Evolutionary conservation across 306 rosid species (phyloP), one percentile per base, ranked within the genome.

Genomic region (Cicer yamashitae): DNA sequence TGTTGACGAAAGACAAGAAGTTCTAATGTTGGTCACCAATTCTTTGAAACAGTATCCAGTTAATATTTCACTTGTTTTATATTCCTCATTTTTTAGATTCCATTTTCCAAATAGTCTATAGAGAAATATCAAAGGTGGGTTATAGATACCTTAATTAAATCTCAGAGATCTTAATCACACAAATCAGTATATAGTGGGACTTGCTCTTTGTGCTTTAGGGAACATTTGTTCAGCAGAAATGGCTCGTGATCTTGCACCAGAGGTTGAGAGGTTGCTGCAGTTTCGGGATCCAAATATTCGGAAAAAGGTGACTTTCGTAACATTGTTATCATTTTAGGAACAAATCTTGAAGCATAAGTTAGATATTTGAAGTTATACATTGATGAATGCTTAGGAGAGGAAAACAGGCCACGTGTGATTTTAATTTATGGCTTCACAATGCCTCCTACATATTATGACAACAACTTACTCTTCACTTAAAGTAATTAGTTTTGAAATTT

Each of bases 211-310:
- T 88, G 99, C 99, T 81, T 82, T 94, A 70, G 99, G 99, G 76
- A 94, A 94, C 86, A 94, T 94, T 83, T 92, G 98, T 81, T 94
- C 99, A 18, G 98, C 99, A 3, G 99, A 94, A 81, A 94, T 94
- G 97, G 97, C 98, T 77, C 97, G 97, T 88, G 98, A 91, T 89
- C 98, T 94, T 83, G 98, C 98, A 66, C 93, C 97, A 8, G 97
- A 94, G 87, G 93, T 94, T 69, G 98, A 91, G 82, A 90, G 97
- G 59, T 79, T 94, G 82, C 85, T 94, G 83, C 94, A 94, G 82
- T 94, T 91, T 85, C 87, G 98, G 58, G 98, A 91, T 81, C 97
- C 97, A 50, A 94, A 94, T 84, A 91, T 92, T 77, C 88, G 98
- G 84, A 94, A 94, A 83, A 94, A 94, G 84, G 98, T 94, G 61